Conservation (phyloP, 495 filamentous ascomycete species). For the Hamigera avellanea region DNA sequence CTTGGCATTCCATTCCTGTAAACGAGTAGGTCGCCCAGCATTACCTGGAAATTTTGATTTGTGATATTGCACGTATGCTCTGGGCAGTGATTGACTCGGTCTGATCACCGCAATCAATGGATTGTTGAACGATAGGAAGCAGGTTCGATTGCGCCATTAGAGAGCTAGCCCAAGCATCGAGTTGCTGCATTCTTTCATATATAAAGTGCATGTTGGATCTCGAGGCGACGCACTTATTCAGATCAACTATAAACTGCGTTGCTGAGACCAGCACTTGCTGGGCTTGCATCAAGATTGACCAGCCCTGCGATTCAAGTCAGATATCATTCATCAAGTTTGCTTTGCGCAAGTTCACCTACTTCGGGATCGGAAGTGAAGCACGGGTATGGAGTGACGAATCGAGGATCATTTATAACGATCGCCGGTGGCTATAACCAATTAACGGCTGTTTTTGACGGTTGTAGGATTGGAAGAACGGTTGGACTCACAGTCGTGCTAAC, state of each 20-base stretch:
- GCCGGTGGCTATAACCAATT: slow-evolving; percentile 31
- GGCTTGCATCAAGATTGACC: slow-evolving; percentile 42
- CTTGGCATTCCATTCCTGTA: neutral
- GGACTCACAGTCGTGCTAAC: slow-evolving; percentile 44
- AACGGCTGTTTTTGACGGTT: too few species aligned
- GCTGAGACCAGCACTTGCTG: slow-evolving; percentile 46
- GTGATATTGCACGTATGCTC: slow-evolving; percentile 41
- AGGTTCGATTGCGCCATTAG: slow-evolving; percentile 34
- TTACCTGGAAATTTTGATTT: slow-evolving; percentile 49
- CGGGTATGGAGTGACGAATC: slow-evolving; percentile 45
- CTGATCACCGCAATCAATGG: slow-evolving; percentile 27
- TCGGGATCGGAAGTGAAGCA: slow-evolving; percentile 39
- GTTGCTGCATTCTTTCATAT: slow-evolving; percentile 42
- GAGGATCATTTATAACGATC: slow-evolving; percentile 43
- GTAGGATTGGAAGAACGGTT: neutral
- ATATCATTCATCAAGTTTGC: slow-evolving; percentile 1
- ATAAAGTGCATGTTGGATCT: slow-evolving; percentile 31
- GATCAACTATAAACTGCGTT: slow-evolving; percentile 44
- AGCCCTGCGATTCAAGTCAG: slow-evolving; percentile 28
- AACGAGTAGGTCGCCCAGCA: too few species aligned
- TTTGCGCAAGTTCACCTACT: slow-evolving; percentile 18
- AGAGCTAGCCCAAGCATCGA: slow-evolving; percentile 39
- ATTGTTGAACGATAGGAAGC: slow-evolving; percentile 24
- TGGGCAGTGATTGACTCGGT: slow-evolving; percentile 35
- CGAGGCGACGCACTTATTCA: slow-evolving; percentile 29